A percentile compares a stretch with the other conserved stretches of the same genome.
Evolutionary conservation across 495 filamentous ascomycete genomes (phyloP).

Genomic region (Hyaloscypha variabilis): DNA sequence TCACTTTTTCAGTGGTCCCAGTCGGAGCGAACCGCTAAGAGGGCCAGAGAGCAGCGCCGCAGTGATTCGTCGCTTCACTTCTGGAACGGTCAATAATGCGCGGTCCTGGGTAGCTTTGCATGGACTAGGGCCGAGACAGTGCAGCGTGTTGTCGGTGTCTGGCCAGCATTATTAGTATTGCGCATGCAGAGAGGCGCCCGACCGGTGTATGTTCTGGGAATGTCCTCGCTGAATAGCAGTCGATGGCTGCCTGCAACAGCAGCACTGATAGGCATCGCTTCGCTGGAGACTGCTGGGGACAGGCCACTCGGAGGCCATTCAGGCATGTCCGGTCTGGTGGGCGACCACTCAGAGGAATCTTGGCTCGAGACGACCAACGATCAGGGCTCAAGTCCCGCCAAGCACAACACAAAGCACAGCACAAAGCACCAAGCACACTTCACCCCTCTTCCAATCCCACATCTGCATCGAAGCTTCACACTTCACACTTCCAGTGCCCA

Average conservation of each 20-base stretch:
- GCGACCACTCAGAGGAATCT: neutral
- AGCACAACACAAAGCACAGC: too few species aligned
- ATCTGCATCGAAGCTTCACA: too few species aligned
- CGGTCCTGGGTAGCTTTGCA: slow-evolving; percentile 12
- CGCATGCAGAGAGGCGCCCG: slow-evolving; percentile 11
- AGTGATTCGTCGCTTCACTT: slow-evolving; percentile 28
- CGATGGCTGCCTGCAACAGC: slow-evolving; percentile 8
- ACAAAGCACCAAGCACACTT: too few species aligned
- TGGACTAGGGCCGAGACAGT: neutral
- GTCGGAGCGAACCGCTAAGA: slow-evolving; percentile 18
- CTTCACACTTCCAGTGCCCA: neutral
- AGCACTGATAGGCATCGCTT: neutral
- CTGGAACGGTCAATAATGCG: neutral
- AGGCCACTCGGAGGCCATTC: neutral
- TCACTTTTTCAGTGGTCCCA: slow-evolving; percentile 21
- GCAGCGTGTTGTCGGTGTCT: neutral
- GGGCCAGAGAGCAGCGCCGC: neutral
- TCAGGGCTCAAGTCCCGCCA: too few species aligned
- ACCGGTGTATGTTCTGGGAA: slow-evolving; percentile 12
- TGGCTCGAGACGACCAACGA: too few species aligned
- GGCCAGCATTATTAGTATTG: slow-evolving; percentile 2
- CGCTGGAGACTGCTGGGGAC: neutral
- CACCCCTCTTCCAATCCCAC: too few species aligned
- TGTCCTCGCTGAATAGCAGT: neutral
- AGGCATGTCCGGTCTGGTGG: neutral